Base-by-base conservation (phyloP, 2,329 filamentous ascomycete species). In the Sporothrix schenckii region DNA sequence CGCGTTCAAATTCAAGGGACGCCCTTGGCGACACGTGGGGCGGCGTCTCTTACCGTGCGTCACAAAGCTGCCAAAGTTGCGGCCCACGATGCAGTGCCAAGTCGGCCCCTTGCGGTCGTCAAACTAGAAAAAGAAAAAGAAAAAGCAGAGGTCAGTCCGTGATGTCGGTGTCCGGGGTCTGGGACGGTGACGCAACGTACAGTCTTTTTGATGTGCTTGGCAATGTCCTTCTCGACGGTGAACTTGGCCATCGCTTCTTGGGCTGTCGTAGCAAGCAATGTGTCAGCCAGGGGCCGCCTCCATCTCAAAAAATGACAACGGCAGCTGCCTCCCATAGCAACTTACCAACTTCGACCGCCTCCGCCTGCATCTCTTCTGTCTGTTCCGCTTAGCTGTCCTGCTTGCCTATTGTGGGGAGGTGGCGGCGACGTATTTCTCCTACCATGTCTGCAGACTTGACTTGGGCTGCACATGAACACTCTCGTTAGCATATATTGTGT, bases 371-470 rank as follows among this genome's bases (percentile, higher is more conserved):
- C 77, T 97, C 94, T 72, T 98, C 94, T 77, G 91, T 94, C 95
- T 98, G 60, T 60, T 39, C 6, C 21, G 27, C 6, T 71, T 50
- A 50, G 69, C 10, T 11, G 9, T 10, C 41, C 3, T 11, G 41
- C 41, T 1, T 11, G 3, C 13, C 34, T 10, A 21, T 21, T 7
- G 39, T 53, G 19, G 21, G 21, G 53, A 56, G 11, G 27, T 14
- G 16, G 49, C 2, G 61, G 27, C 27, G 27, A 10, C 63, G 21
- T 19, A 5, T 50, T 49, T 21, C 7, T 52, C 73, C 11, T 86
- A 98, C 95, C 95, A 99, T 99, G 80, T 99, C 95, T 72, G 93
- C 94, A 76, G 94, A 97, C 86, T 99, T 99, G 82, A 99, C 90
- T 83, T 97, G 93, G 74, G 93, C 95, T 99, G 78, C 75, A 77